Evolutionary conservation across 208 protist genomes (phyloP), one percentile per base, ranked within the genome.

Genomic region (Kentomonas sorsogonicus): DNA sequence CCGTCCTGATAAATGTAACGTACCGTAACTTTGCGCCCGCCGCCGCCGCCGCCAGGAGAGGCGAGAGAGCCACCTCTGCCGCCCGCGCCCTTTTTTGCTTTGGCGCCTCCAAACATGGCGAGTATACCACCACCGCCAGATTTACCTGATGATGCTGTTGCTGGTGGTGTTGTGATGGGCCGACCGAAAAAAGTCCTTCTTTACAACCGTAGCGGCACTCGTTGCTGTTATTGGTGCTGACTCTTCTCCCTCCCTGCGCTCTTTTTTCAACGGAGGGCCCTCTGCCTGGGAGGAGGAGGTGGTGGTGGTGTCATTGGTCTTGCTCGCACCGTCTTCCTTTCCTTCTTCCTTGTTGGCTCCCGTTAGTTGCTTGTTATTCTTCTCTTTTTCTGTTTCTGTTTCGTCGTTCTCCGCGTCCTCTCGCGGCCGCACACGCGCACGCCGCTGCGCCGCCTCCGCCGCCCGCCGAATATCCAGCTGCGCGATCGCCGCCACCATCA

Each of bases 1-100:
- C 87, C 87, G 39, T 91, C 87, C 34, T 88, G 73, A 56, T 90
- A 89, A 1, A 75, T 58, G 69, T 94, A 94, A 27, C 64, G 55
- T 23, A 84, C 69, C 1, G 51, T 16, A 25, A 22, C 15, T 16
- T 27, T 20, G 27, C 22, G 2, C 7, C 18, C 27, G 30, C 48
- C 3, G 38, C 41, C 3, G 25, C 23, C 10, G 3, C 50, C 10
- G n/a, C n/a, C n/a, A n/a, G n/a, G n/a, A n/a, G n/a, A n/a, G n/a
- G n/a, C n/a, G n/a, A n/a, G n/a, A n/a, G n/a, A n/a, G n/a, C n/a
- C n/a, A n/a, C n/a, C n/a, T n/a, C n/a, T n/a, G n/a, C n/a, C n/a
- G n/a, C n/a, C n/a, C n/a, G n/a, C n/a, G n/a, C n/a, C n/a, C n/a
- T n/a, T n/a, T n/a, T n/a, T n/a, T n/a, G n/a, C n/a, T n/a, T n/a